These are phyloP conservation scores for Aspergillus ustus DNA, from an alignment of 2,329 filamentous ascomycete species.

Conservation along the genomic window DNA sequence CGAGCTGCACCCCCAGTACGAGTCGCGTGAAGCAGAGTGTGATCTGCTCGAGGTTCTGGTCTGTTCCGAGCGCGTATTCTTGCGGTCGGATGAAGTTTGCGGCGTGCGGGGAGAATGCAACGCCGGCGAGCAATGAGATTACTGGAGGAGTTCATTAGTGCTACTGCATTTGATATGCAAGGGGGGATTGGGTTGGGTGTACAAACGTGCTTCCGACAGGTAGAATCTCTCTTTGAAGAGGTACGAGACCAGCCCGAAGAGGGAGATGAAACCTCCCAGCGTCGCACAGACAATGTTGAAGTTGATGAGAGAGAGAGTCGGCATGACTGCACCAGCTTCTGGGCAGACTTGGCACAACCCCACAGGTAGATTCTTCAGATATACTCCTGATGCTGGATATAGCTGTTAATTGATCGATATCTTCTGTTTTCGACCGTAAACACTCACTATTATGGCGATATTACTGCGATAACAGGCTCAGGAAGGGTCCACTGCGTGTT, in stretches of 20 bases:
- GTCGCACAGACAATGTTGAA: constrained; percentile 85
- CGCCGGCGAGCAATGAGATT: constrained; percentile 79
- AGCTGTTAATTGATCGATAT: background rate
- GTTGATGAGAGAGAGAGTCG: constrained; percentile 67
- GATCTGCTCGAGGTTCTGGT: constrained; percentile 67
- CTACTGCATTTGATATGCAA: too few species aligned
- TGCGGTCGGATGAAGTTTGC: constrained; percentile 75
- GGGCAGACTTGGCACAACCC: background rate
- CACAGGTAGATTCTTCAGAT: background rate
- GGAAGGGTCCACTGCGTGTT: constrained; percentile 34
- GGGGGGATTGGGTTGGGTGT: background rate
- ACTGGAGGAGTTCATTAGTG: constrained; percentile 55
- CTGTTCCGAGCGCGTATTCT: constrained; percentile 69
- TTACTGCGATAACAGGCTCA: background rate
- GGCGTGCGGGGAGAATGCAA: constrained; percentile 77
- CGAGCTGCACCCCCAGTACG: constrained; percentile 87
- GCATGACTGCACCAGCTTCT: constrained; percentile 49
- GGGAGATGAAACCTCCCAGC: constrained; percentile 81
- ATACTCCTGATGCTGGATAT: background rate
- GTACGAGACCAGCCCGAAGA: constrained; percentile 91
- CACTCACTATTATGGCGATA: constrained; percentile 2
- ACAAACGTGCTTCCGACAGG: constrained; percentile 84
- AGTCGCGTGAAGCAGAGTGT: constrained; percentile 85
- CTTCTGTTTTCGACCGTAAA: background rate
- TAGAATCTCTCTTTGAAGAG: constrained; percentile 89